Percentiles rank a stretch among this genome's conserved stretches.
Evolutionary conservation across 805 yeast species (phyloP).

Genomic region (Starmerella bombicola): DNA sequence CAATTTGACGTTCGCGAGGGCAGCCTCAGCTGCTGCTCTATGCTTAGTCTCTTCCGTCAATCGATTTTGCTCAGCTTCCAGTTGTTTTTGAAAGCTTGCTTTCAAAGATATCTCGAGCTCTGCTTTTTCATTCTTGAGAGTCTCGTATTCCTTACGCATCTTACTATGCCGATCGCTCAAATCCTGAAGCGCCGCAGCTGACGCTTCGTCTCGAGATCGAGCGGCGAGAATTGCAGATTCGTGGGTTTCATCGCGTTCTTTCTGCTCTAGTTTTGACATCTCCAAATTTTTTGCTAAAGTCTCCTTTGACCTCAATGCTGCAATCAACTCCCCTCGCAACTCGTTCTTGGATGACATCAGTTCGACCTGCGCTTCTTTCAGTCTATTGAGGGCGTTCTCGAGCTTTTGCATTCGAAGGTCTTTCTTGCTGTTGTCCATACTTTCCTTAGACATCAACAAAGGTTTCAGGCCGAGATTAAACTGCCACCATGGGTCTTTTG

Average conservation of each 20-base stretch:
- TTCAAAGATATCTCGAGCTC: not conserved
- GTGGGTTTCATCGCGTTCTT: constrained; percentile 12
- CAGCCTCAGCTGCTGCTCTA: not conserved
- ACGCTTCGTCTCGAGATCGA: constrained; percentile 14
- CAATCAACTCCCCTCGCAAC: constrained; percentile 30
- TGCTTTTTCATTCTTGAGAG: not conserved
- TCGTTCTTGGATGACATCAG: constrained; percentile 28
- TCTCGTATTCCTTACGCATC: constrained; percentile 6
- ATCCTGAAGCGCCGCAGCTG: constrained; percentile 12
- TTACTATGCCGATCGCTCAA: constrained; percentile 11
- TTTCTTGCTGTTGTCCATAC: constrained; percentile 17
- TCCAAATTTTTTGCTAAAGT: constrained; percentile 26
- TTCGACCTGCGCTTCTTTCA: constrained; percentile 27
- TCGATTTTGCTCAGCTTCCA: not conserved
- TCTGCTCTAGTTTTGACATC: constrained; percentile 4
- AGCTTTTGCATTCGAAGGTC: constrained; percentile 26
- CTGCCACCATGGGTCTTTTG: constrained; percentile 64
- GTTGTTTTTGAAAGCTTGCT: not conserved
- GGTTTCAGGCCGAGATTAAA: constrained; percentile 65
- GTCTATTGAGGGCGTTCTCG: constrained; percentile 21
- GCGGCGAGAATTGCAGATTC: constrained; percentile 13
- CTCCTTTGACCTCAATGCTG: constrained; percentile 30
- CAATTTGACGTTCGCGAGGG: not conserved
- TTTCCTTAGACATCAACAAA: constrained; percentile 39
- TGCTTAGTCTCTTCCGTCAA: not conserved